Evolutionary conservation across 345 rosid species (phyloP), one percentile per base, ranked within the genome.

Genomic region (Eucalyptus decipiens): DNA sequence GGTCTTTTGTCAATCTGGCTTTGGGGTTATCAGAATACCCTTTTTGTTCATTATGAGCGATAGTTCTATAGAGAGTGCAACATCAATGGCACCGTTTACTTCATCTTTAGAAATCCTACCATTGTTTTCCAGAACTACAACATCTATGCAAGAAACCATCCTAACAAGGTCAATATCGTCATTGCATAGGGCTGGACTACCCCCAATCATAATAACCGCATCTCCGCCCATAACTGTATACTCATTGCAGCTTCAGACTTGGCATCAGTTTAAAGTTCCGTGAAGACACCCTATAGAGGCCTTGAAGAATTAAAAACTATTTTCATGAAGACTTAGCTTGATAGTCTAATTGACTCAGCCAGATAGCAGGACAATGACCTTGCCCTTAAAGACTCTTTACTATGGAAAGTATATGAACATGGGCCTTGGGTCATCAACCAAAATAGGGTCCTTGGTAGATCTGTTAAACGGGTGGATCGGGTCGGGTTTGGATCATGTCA

Each of bases 51-150:
- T 87, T 95, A 95, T 6, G 89, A 93, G 8, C 48, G 94, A 37
- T 95, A 95, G 87, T 95, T 94, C 91, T 95, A 95, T 90, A 87
- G 89, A 58, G 96, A 95, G 51, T 94, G 97, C 51, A 54, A 92
- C 91, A 91, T 94, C 30, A 93, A 93, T 16, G 97, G 97, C 12
- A 94, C 95, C 0, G 91, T 95, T 5, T 96, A 95, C 88, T 94
- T 94, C 91, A 95, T 95, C 40, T 95, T 95, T 16, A 94, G 96
- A 5, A 94, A 95, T 30, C 96, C 96, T 2, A 94, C 95, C 1
- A 94, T 89, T 16, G 94, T 92, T 12, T 52, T 95, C 3, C 94
- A 95, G 32, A 91, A 89, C 90, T 95, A 94, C 87, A 94, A 92
- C 89, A 94, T 94, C 21, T 94, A 80, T 40, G 91, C 93, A 3